Evolutionary conservation across 495 filamentous ascomycete species (phyloP).

Genomic region (Rhizodiscina lignyota): DNA sequence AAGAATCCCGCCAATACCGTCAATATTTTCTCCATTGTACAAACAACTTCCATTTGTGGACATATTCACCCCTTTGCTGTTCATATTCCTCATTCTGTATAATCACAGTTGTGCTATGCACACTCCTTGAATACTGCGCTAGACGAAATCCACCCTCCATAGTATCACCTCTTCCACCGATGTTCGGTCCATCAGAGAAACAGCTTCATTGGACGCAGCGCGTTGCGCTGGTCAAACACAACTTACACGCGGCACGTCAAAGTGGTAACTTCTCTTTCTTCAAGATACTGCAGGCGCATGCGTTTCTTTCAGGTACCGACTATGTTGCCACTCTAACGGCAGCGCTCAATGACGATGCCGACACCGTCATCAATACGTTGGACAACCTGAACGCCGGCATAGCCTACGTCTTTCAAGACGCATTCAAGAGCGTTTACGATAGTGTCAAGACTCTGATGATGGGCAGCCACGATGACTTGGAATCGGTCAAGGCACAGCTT

Average conservation of each 20-base stretch:
- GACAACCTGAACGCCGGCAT: conserved; percentile 23
- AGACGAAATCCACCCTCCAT: too few relatives aligned
- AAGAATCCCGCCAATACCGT: too few relatives aligned
- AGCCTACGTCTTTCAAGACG: conserved; percentile 21
- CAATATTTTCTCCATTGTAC: too few relatives aligned
- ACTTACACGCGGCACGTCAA: conserved; percentile 20
- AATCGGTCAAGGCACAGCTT: conserved; percentile 5
- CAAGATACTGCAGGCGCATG: conserved; percentile 19
- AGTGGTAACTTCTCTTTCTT: conserved; percentile 23
- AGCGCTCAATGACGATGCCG: conserved; percentile 16
- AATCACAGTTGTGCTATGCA: too few relatives aligned
- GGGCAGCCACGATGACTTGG: too few relatives aligned
- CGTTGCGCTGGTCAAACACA: conserved; percentile 19
- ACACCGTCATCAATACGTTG: conserved; percentile 16
- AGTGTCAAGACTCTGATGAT: conserved; percentile 14
- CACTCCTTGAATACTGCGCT: too few relatives aligned
- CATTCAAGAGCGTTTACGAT: conserved; percentile 23
- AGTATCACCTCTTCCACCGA: too few relatives aligned
- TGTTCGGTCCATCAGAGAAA: too few relatives aligned
- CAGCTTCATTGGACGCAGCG: conserved; percentile 22
- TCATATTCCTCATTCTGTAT: too few relatives aligned
- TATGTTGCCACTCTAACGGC: conserved; percentile 18
- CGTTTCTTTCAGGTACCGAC: conserved; percentile 18
- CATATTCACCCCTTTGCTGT: too few relatives aligned
- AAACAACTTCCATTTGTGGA: too few relatives aligned